Evolutionary conservation across 192 early-diverging fungal genomes (phyloP).

Genomic region (Linnemannia hyalina): DNA sequence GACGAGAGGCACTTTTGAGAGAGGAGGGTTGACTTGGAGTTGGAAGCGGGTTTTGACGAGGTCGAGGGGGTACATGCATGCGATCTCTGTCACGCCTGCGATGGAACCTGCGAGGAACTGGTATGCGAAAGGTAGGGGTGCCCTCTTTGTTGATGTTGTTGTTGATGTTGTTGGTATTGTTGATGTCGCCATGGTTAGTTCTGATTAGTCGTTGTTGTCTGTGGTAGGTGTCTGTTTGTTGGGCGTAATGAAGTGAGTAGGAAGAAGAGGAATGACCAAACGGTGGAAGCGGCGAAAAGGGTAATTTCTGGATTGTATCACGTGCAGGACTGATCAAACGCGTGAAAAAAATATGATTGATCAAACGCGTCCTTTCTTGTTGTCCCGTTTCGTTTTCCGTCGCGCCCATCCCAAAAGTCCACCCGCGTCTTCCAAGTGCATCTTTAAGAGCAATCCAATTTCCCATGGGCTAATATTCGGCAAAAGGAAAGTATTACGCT

Average conservation of each 20-base stretch:
- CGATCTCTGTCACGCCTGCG: constrained; percentile 86
- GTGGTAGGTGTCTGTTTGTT: not conserved
- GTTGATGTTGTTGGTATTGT: not conserved
- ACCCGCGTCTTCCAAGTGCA: too few relatives aligned
- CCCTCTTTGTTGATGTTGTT: not conserved
- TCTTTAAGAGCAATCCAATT: not conserved
- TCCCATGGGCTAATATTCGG: too few relatives aligned
- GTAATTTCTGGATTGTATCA: not conserved
- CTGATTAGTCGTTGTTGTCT: not conserved
- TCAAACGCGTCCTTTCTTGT: too few relatives aligned
- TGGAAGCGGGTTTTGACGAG: constrained; percentile 94
- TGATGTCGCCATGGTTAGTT: not conserved
- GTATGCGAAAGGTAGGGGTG: constrained; percentile 75
- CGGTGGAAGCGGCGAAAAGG: not conserved
- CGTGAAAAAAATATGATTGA: not conserved
- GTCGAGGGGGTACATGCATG: constrained; percentile 92
- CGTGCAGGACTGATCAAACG: not conserved
- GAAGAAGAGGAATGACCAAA: not conserved
- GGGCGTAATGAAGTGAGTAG: not conserved
- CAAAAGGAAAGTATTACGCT: too few relatives aligned
- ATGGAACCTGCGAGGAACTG: constrained; percentile 81
- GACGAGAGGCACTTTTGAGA: not conserved
- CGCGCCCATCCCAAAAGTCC: too few relatives aligned
- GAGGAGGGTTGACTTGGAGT: constrained; percentile 55
- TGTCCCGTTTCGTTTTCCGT: too few relatives aligned